phyloP scores from a whole-genome alignment of 2,329 filamentous ascomycete genomes.

The Colletotrichum costaricense region DNA sequence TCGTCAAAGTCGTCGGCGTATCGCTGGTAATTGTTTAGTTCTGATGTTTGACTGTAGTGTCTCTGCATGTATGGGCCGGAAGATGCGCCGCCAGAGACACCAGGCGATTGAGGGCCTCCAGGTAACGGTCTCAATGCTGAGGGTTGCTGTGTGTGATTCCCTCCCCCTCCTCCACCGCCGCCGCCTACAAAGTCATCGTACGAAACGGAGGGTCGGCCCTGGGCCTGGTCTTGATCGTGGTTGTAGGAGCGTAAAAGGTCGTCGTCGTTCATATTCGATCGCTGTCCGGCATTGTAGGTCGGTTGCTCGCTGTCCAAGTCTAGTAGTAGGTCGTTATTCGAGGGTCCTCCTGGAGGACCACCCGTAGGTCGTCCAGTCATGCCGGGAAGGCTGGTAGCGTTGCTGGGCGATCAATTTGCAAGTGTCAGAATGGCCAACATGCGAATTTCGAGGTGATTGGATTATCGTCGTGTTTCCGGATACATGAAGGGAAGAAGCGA shows the following conservation, averaged over 20 bases:
- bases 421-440: constrained; percentile 45
- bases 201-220: constrained; percentile 84
- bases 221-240: constrained; percentile 71
- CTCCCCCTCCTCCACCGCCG: constrained; percentile 47
- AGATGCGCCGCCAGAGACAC: constrained; percentile 38
- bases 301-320: constrained; percentile 80
- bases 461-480: constrained; percentile 24
- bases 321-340: constrained; percentile 73
- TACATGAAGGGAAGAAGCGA: constrained; percentile 28
- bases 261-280: constrained; percentile 83
- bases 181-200: constrained; percentile 95
- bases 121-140: constrained; percentile 51
- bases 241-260: constrained; percentile 81
- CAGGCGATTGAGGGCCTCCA: constrained; percentile 39
- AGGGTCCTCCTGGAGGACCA: constrained; percentile 61
- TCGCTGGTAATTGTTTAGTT: constrained; percentile 86
- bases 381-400: constrained; percentile 54
- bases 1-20: constrained; percentile 92
- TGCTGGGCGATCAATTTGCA: constrained; percentile 39
- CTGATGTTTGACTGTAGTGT: constrained; percentile 81
- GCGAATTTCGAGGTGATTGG: constrained; percentile 36
- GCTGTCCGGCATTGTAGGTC: constrained; percentile 79
- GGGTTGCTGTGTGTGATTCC: constrained; percentile 52
- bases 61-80: constrained; percentile 57
- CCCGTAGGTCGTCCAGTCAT: constrained; percentile 70